phyloP scores from a whole-genome alignment of 768 basidiomycete genomes.

The Cystofilobasidium macerans region DNA sequence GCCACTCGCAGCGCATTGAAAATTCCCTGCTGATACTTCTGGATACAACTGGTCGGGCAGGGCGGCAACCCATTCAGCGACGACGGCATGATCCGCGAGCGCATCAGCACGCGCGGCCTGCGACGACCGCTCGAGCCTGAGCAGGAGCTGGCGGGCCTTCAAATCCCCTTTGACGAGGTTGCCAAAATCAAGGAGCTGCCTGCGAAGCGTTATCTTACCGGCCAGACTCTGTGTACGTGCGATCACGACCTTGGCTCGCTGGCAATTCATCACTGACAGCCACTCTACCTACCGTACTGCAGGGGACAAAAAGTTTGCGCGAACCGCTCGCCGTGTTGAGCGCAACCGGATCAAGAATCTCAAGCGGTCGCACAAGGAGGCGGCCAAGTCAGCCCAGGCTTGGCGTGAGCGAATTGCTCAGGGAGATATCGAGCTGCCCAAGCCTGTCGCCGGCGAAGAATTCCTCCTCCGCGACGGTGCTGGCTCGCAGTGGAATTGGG shows the following conservation, averaged over 20 bases:
- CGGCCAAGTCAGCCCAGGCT: slow-evolving; percentile 46
- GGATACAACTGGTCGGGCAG: background rate
- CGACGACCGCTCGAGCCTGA: slow-evolving; percentile 70
- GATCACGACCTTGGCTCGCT: no score
- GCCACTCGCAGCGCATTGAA: no score
- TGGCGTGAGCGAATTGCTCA: slow-evolving; percentile 40
- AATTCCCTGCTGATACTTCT: no score
- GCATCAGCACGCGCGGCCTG: slow-evolving; percentile 70
- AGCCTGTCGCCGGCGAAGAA: slow-evolving; percentile 27
- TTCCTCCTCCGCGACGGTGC: slow-evolving; percentile 39
- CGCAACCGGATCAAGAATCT: slow-evolving; percentile 56
- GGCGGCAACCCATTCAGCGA: slow-evolving; percentile 37
- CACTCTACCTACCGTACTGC: slow-evolving; percentile 5
- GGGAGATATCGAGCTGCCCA: slow-evolving; percentile 29
- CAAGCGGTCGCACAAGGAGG: slow-evolving; percentile 55
- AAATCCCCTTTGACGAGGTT: slow-evolving; percentile 54
- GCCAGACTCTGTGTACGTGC: slow-evolving; percentile 34
- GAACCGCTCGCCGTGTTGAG: slow-evolving; percentile 50
- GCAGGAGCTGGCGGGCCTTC: slow-evolving; percentile 54
- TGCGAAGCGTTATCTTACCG: slow-evolving; percentile 60
- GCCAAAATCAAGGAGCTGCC: slow-evolving; percentile 61
- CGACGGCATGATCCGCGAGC: slow-evolving; percentile 72
- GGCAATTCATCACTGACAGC: background rate
- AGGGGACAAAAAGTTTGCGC: slow-evolving; percentile 49
- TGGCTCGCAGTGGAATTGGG: slow-evolving; percentile 51